These are phyloP conservation scores for Pichia terricola DNA, from an alignment of 1,139 yeast genomes.

Conservation along the genomic window DNA sequence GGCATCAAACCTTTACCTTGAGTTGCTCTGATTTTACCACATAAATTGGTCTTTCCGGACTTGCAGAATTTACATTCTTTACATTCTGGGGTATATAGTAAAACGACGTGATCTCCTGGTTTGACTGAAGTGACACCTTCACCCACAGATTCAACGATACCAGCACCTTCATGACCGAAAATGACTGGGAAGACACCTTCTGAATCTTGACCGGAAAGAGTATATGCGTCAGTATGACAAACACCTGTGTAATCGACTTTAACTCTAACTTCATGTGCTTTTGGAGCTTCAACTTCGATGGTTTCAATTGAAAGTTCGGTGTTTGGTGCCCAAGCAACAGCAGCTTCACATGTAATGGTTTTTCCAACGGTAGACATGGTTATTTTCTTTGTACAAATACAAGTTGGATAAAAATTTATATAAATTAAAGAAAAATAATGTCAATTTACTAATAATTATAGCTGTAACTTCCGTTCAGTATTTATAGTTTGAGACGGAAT, in stretches of 20 bases:
- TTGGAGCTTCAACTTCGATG: constrained; percentile 85
- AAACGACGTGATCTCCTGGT: constrained; percentile 85
- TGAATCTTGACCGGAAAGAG: constrained; percentile 88
- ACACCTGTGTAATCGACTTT: constrained; percentile 84
- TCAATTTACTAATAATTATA: too few species aligned
- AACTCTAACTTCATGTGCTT: constrained; percentile 94
- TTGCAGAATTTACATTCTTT: constrained; percentile 88
- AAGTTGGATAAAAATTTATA: too few species aligned
- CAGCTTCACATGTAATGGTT: constrained; percentile 85
- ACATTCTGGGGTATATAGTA: constrained; percentile 95
- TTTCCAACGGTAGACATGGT: constrained; percentile 23
- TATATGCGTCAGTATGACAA: constrained; percentile 97
- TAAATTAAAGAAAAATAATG: too few species aligned
- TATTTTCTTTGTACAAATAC: too few species aligned
- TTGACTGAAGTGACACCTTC: constrained; percentile 84
- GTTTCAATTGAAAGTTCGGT: constrained; percentile 81
- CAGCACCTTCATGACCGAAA: constrained; percentile 97
- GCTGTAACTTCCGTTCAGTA: too few species aligned
- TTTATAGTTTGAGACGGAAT: too few species aligned
- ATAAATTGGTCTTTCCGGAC: constrained; percentile 91
- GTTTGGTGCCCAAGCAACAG: constrained; percentile 94
- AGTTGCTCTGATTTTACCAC: constrained; percentile 84
- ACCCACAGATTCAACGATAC: constrained; percentile 86
- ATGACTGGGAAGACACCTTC: constrained; percentile 93
- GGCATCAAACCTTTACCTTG: constrained; percentile 93